Conservation (phyloP, 768 basidiomycete species). For the Thelephora ganbajun region DNA sequence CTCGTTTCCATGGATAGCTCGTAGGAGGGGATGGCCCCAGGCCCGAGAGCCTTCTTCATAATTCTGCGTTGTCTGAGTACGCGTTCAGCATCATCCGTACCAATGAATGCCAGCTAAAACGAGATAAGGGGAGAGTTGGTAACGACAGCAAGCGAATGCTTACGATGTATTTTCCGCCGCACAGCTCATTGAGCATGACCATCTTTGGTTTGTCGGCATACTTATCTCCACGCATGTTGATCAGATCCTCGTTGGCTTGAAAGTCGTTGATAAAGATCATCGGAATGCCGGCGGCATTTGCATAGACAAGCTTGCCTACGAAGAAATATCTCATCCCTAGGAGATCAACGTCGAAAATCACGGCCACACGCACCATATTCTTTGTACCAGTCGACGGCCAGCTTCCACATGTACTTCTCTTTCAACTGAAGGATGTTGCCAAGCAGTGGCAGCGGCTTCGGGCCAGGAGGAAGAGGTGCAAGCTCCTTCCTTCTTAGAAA, state of each 20-base stretch:
- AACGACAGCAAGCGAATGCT: not conserved
- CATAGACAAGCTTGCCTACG: slow-evolving; percentile 48
- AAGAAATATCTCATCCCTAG: not conserved
- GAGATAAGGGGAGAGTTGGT: slow-evolving; percentile 28
- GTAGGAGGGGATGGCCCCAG: slow-evolving; percentile 38
- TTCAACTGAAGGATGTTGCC: slow-evolving; percentile 53
- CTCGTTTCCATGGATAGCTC: slow-evolving; percentile 41
- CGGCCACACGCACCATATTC: slow-evolving; percentile 42
- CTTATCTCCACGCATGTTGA: slow-evolving; percentile 57
- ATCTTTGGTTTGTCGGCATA: slow-evolving; percentile 64
- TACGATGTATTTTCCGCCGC: slow-evolving; percentile 15
- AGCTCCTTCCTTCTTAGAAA: too few relatives aligned
- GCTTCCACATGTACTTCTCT: slow-evolving; percentile 51
- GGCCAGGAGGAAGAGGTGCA: slow-evolving; percentile 71
- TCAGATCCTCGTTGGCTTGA: slow-evolving; percentile 43
- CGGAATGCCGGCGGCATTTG: slow-evolving; percentile 50
- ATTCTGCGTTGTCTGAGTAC: slow-evolving; percentile 52
- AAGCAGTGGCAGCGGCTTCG: slow-evolving; percentile 46
- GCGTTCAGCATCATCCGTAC: slow-evolving; percentile 52
- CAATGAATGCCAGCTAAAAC: slow-evolving; percentile 60
- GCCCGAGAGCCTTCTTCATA: slow-evolving; percentile 48
- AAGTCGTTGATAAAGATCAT: slow-evolving; percentile 55
- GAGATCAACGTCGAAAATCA: not conserved
- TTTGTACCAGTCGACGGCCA: slow-evolving; percentile 44
- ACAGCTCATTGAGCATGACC: slow-evolving; percentile 62